phyloP scores from a whole-genome alignment of 768 basidiomycete species.

The Rhodotorula graminis region DNA sequence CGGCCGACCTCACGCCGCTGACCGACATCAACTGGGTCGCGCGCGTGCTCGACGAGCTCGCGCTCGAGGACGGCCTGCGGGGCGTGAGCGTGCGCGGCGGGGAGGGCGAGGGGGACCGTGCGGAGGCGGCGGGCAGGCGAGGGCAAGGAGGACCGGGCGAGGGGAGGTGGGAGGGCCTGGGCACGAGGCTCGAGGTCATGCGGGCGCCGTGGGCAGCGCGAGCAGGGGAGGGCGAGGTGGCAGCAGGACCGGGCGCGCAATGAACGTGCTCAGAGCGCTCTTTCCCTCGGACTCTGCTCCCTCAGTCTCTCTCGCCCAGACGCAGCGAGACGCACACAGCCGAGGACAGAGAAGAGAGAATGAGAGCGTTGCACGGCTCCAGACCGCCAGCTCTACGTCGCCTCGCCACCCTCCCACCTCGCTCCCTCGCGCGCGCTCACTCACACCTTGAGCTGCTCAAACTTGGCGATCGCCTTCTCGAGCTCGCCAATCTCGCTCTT shows the following conservation, averaged over 20 bases:
- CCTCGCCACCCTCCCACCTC: too few relatives aligned
- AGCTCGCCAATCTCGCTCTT: conserved; percentile 22
- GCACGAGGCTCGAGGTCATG: conserved; percentile 9
- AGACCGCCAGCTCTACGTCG: not conserved
- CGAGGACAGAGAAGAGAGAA: not conserved
- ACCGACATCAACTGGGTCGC: conserved; percentile 81
- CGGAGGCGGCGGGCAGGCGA: too few relatives aligned
- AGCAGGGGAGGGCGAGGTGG: not conserved
- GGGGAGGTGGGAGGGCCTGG: conserved; percentile 11
- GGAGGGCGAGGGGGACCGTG: not conserved
- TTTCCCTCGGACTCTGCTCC: too few relatives aligned
- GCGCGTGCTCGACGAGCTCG: conserved; percentile 49
- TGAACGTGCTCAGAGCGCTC: too few relatives aligned
- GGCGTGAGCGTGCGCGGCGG: too few relatives aligned
- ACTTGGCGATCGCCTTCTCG: conserved; percentile 25
- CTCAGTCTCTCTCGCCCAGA: too few relatives aligned
- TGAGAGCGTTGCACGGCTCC: too few relatives aligned
- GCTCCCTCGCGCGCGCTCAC: too few relatives aligned
- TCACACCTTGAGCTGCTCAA: conserved; percentile 17
- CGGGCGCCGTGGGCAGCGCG: not conserved
- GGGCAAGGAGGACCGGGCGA: not conserved
- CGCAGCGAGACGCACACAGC: too few relatives aligned
- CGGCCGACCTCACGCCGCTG: conserved; percentile 66
- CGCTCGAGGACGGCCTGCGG: conserved; percentile 2
- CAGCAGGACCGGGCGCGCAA: too few relatives aligned